Evolutionary conservation across 2,329 filamentous ascomycete species (phyloP).

Genomic region (Penicillium sp.): DNA sequence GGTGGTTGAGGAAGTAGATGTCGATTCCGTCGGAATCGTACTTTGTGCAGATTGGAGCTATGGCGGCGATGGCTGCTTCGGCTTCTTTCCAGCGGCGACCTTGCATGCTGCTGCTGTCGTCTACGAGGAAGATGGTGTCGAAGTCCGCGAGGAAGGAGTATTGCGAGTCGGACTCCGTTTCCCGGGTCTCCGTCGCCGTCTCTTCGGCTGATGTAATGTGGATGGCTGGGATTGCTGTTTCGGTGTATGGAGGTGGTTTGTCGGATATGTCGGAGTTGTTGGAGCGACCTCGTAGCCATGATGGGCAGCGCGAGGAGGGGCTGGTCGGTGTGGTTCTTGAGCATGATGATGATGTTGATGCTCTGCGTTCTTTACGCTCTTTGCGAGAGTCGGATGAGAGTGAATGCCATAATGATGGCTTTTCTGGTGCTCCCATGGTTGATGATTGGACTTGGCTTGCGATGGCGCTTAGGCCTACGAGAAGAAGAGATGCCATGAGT

Average conservation of each 20-base stretch:
- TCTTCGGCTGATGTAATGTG: constrained; percentile 28
- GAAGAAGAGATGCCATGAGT: neutral
- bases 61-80: constrained; percentile 62
- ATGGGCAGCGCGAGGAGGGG: neutral
- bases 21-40: constrained; percentile 85
- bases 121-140: constrained; percentile 86
- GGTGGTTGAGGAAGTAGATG: constrained; percentile 82
- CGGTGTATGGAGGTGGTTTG: constrained; percentile 28
- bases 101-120: constrained; percentile 86
- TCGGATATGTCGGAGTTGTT: neutral
- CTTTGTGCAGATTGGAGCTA: constrained; percentile 75
- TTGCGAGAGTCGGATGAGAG: constrained; percentile 13
- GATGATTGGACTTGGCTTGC: constrained; percentile 5
- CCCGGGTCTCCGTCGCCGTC: constrained; percentile 55
- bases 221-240: constrained; percentile 36
- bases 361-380: constrained; percentile 1
- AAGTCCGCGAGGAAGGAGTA: constrained; percentile 75
- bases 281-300: neutral
- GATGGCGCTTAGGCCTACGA: neutral
- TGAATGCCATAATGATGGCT: constrained; percentile 8
- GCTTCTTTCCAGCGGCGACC: constrained; percentile 75
- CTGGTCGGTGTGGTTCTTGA: neutral
- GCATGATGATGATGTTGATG: neutral
- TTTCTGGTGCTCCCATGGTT: constrained; percentile 5
- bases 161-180: constrained; percentile 50